Evolutionary conservation across 139 green algal species (phyloP).

Genomic region (Picochlorum sp.): DNA sequence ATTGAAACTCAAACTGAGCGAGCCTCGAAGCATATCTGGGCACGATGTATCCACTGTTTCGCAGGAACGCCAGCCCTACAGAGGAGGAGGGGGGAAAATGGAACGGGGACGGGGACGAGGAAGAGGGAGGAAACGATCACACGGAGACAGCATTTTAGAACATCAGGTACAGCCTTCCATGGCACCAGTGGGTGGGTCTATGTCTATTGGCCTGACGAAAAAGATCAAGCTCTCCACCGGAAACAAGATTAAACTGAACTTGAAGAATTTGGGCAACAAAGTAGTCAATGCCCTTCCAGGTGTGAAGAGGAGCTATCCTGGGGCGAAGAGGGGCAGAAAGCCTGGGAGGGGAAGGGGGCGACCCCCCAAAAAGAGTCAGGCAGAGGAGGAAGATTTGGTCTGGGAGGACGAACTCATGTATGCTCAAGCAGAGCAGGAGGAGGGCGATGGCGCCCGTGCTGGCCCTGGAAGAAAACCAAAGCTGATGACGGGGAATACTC

Average conservation of each 20-base stretch:
- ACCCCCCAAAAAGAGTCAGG: background rate
- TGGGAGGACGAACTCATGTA: conserved; percentile 1
- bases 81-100: no score
- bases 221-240: no score
- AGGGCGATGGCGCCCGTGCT: background rate
- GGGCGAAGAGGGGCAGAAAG: conserved; percentile 1
- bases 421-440: background rate
- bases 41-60: no score
- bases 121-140: no score
- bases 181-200: no score
- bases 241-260: background rate
- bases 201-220: background rate
- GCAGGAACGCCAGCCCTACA: no score
- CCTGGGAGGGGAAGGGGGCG: conserved; percentile 1
- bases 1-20: no score
- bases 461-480: conserved; percentile 2
- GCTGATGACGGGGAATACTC: background rate
- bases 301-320: background rate
- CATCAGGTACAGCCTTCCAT: no score
- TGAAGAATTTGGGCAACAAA: background rate
- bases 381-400: background rate
- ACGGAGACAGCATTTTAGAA: no score
- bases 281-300: background rate
- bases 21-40: no score
- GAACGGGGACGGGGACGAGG: no score